Evolutionary conservation across 371 early-diverging fungal species (phyloP).

Genomic region (Circinella umbellata): DNA sequence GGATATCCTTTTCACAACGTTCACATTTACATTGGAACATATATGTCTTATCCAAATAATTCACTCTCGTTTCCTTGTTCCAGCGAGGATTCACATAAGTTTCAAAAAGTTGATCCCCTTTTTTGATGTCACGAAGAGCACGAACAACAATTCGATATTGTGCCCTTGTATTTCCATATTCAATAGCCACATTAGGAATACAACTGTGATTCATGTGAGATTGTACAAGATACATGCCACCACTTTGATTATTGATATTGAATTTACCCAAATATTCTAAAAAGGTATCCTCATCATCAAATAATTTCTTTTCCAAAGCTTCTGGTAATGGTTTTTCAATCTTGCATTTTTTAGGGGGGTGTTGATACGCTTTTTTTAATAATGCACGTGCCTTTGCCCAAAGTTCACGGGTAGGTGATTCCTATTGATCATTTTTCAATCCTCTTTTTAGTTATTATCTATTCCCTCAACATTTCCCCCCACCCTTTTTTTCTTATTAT

Average conservation of each 20-base stretch:
- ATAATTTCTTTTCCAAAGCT: conserved; percentile 42
- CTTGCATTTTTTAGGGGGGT: conserved; percentile 55
- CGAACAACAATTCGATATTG: conserved; percentile 64
- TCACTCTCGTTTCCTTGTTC: conserved; percentile 63
- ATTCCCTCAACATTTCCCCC: too few species aligned
- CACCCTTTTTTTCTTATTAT: too few species aligned
- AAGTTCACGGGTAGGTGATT: conserved; percentile 53
- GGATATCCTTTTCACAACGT: conserved; percentile 58
- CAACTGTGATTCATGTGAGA: conserved; percentile 68
- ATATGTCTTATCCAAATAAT: conserved; percentile 62
- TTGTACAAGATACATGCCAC: conserved; percentile 68
- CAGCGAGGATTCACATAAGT: conserved; percentile 70
- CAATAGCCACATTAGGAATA: conserved; percentile 59
- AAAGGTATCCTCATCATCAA: conserved; percentile 63
- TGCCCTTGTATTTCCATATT: conserved; percentile 48
- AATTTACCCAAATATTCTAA: conserved; percentile 67
- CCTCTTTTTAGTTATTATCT: too few species aligned
- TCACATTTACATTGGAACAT: conserved; percentile 65
- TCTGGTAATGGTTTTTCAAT: conserved; percentile 61
- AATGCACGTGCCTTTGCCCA: conserved; percentile 58
- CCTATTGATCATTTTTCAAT: conserved; percentile 24
- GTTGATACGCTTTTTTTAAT: conserved; percentile 53
- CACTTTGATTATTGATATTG: conserved; percentile 74
- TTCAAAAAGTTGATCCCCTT: conserved; percentile 65
- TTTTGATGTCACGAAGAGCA: conserved; percentile 58